Base-by-base conservation (phyloP, 345 rosid species). In the Cardamine resedifolia region DNA sequence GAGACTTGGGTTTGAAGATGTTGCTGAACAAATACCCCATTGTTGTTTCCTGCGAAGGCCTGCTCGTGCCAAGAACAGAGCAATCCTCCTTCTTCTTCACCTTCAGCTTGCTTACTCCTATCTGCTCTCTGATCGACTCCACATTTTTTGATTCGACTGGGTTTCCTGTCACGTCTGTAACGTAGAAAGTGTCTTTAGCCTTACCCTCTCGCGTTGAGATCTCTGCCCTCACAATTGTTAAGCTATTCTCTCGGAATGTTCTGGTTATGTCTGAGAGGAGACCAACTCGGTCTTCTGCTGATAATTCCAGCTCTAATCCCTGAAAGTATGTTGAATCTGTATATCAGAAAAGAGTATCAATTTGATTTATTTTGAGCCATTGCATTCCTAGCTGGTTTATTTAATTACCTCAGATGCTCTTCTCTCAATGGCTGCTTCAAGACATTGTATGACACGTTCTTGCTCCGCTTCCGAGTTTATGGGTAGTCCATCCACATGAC, bases 261-360 rank as follows among this genome's bases (percentile, higher is more conserved):
- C 99, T 90, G 24, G 99, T 95, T 49, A 86, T 97, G 33, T 95
- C 97, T 0, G 99, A 89, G 48, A 95, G 78, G 27, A 95, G 95
- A 64, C 99, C 97, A 6, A 78, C 84, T 65, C 96, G 73, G 77
- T 95, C 99, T 39, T 88, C 90, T 16, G 90, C 76, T 57, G 90
- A 85, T 55, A 95, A 81, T 64, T 95, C 96, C 67, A 91, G 85
- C 67, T 87, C 86, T 64, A 95, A 80, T 18, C 99, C 97, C 97
- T 95, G 86, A 63, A 63, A 70, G 7, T 41, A 62, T 62, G 33
- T 18, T 21, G 16, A 38, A 24, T 18, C 63, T 15, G 1, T 21
- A 66, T n/a, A 23, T 39, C 21, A 71, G 28, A 39, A 59, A 58
- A 23, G n/a, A 16, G n/a, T 31, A 56, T 38, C 28, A 45, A 38